phyloP scores from a whole-genome alignment of 257 asterid genomes.

The Solanum infundibuliforme region DNA sequence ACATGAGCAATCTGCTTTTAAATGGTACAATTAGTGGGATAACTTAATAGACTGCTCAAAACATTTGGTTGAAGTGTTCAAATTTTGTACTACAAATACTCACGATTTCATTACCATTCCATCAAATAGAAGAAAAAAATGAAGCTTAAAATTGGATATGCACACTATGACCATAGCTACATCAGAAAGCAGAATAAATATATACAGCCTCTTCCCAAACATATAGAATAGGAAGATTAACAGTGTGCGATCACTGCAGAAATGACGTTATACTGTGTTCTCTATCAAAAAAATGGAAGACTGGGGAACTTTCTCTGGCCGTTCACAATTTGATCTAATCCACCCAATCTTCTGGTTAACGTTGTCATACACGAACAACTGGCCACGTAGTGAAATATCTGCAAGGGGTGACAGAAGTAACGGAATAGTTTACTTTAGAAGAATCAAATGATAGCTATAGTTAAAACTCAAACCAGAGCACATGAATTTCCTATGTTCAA shows the following conservation, averaged over 20 bases:
- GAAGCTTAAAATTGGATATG: not conserved
- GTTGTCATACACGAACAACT: conserved; percentile 54
- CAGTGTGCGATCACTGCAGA: not conserved
- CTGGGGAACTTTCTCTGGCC: conserved; percentile 25
- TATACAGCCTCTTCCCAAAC: not conserved
- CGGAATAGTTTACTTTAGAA: no score
- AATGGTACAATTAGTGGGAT: not conserved
- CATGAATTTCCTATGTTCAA: not conserved
- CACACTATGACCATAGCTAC: not conserved
- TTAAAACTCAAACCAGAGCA: not conserved
- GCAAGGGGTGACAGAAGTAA: conserved; percentile 7
- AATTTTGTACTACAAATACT: not conserved
- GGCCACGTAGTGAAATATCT: conserved; percentile 64
- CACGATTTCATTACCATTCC: not conserved
- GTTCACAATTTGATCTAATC: conserved; percentile 55
- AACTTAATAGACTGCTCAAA: not conserved
- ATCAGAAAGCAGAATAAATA: not conserved
- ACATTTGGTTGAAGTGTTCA: not conserved
- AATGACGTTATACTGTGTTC: not conserved
- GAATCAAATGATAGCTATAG: not conserved
- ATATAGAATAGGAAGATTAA: not conserved
- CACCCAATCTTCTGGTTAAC: conserved; percentile 63
- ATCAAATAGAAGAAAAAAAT: not conserved
- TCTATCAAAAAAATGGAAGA: conserved; percentile 1
- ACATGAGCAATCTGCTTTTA: not conserved